These are phyloP conservation scores for Lecanosticta acicola DNA, from an alignment of 2,329 filamentous ascomycete genomes.

Conservation along the genomic window DNA sequence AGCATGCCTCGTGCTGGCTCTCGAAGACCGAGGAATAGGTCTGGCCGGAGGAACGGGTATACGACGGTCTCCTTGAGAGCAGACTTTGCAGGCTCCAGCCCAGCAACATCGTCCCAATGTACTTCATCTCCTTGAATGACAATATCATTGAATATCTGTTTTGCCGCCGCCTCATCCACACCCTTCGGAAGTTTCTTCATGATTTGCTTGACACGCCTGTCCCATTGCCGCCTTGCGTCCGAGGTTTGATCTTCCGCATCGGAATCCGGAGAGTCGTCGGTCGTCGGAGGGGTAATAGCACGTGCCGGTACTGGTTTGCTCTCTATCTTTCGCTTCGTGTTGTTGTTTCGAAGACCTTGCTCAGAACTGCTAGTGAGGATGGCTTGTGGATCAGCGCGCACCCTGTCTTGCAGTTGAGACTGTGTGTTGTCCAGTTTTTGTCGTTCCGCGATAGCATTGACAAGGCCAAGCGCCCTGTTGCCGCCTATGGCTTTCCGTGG, in stretches of 20 bases:
- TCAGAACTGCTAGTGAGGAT: conserved; percentile 21
- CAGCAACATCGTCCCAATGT: conserved; percentile 89
- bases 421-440: conserved; percentile 30
- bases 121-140: conserved; percentile 92
- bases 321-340: conserved; percentile 23
- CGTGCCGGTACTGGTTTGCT: conserved; percentile 19
- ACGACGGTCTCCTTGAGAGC: conserved; percentile 93
- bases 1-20: conserved; percentile 94
- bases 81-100: conserved; percentile 81
- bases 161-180: conserved; percentile 74
- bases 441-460: conserved; percentile 29
- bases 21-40: conserved; percentile 90
- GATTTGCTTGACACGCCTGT: conserved; percentile 57
- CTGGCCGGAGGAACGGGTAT: conserved; percentile 90
- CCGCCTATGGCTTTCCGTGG: conserved; percentile 32
- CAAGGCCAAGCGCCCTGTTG: conserved; percentile 28
- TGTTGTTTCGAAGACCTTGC: conserved; percentile 12
- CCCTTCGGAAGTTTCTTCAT: conserved; percentile 75
- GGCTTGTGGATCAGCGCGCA: conserved; percentile 10
- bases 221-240: conserved; percentile 49
- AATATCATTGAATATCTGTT: conserved; percentile 93
- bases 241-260: conserved; percentile 27
- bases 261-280: conserved; percentile 40
- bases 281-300: conserved; percentile 42
- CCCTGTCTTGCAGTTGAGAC: conserved; percentile 15